Base-by-base conservation (phyloP, 495 filamentous ascomycete species). In the Parathielavia appendiculata region DNA sequence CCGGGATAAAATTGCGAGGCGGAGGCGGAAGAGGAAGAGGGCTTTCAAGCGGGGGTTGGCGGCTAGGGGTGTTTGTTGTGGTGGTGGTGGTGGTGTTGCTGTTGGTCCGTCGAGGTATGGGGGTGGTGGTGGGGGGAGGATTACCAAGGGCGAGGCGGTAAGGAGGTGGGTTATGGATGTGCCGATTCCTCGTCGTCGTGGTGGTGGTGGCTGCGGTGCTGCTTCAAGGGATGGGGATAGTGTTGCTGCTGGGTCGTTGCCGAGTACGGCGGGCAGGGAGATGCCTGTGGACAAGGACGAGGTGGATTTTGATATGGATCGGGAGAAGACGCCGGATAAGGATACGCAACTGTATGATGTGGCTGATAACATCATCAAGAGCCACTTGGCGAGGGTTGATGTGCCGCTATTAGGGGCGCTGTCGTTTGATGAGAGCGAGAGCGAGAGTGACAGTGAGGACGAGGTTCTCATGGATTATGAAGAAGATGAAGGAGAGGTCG, bases 331-430 rank as follows among this genome's bases (percentile, higher is more conserved):
- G 30, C 58, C 56, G 20, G 71, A 71, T 34, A 71, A 64, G 53
- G 71, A 73, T 51, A 45, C 58, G 4, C 60, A 67, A 48, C 34
- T 73, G 22, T 71, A 66, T 20, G 50, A 54, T 20, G 57, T 72
- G 38, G 68, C 71, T 19, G 69, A 69, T 38, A 65, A 70, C 39
- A 40, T 73, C 16, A 72, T 73, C 63, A 72, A 67, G 57, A 69
- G 64, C 40, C 69, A 73, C 46, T 54, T 71, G 53, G 63, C 64
- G 23, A 43, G 63, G 47, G 63, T 69, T 32, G 67, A 71, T n/a
- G 63, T 73, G 32, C 71, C 69, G 40, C 23, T 73, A 44, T 49
- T 73, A 46, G 68, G 71, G 17, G 58, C 58, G 23, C 51, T 73
- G 43, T 63, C 59, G 14, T 69, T 72, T 51, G 69, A 73, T 22